Evolutionary conservation across 495 filamentous ascomycete species (phyloP).

Genomic region (Neurospora terricola): DNA sequence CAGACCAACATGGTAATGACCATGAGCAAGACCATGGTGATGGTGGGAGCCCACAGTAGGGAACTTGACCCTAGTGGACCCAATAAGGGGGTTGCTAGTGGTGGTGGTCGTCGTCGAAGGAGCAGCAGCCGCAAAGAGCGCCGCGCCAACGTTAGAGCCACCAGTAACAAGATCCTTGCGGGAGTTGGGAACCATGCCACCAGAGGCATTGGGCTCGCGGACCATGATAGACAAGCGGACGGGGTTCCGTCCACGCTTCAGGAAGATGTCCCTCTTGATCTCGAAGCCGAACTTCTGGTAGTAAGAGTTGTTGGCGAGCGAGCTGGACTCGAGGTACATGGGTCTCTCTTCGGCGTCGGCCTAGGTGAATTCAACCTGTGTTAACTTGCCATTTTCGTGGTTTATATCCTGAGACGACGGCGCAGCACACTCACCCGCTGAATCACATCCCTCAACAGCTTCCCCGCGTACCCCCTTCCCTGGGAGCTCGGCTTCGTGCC

Average conservation of each 20-base stretch:
- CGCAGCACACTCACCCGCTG: slow-evolving; percentile 37
- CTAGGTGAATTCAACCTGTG: slow-evolving; percentile 22
- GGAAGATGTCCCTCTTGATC: slow-evolving; percentile 43
- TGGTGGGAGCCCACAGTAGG: neutral
- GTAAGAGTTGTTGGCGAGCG: slow-evolving; percentile 52
- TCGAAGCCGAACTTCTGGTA: slow-evolving; percentile 65
- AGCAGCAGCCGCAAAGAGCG: neutral
- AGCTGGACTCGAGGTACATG: slow-evolving; percentile 69
- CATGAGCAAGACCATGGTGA: neutral
- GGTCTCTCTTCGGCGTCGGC: slow-evolving; percentile 53
- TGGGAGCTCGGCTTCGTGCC: slow-evolving; percentile 56
- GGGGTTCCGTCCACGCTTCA: slow-evolving; percentile 48
- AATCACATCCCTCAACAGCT: slow-evolving; percentile 57
- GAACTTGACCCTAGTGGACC: neutral
- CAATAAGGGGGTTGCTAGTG: neutral
- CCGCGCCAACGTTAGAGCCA: neutral
- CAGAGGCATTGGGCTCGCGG: slow-evolving; percentile 41
- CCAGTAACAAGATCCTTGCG: slow-evolving; percentile 13
- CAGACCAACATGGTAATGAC: neutral
- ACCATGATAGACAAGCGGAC: slow-evolving; percentile 70
- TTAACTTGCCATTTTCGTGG: neutral
- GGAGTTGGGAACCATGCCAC: neutral
- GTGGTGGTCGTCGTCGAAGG: neutral
- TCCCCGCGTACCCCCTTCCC: slow-evolving; percentile 59
- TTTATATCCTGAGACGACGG: neutral